Percentiles rank a stretch among this genome's conserved stretches.
Conservation (phyloP, 306 rosid species). For the Cicer chorassanicum region DNA sequence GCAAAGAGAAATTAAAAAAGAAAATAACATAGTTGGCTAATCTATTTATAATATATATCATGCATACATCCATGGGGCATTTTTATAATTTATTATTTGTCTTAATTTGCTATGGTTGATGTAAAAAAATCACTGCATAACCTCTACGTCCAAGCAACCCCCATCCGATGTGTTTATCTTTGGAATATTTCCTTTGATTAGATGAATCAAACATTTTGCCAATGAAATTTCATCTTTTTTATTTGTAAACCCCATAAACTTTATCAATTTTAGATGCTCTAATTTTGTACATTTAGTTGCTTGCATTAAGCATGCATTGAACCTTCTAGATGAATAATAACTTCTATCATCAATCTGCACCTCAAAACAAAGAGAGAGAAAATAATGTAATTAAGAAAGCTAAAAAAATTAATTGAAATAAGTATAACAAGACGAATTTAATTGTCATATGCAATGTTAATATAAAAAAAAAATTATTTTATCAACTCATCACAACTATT, state of each 20-base stretch:
- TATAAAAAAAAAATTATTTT: too few relatives aligned
- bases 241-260: slow-evolving; percentile 55
- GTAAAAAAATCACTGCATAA: slow-evolving; percentile 11
- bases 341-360: slow-evolving; percentile 61
- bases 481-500: too few relatives aligned
- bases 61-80: not conserved
- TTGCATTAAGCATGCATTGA: slow-evolving; percentile 41
- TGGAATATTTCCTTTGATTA: slow-evolving; percentile 47
- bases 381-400: not conserved
- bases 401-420: not conserved
- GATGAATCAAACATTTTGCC: slow-evolving; percentile 44
- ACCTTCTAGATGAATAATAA: slow-evolving; percentile 41
- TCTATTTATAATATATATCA: not conserved
- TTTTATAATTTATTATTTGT: not conserved
- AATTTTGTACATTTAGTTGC: slow-evolving; percentile 40
- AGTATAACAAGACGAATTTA: too few relatives aligned
- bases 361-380: not conserved
- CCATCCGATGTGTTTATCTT: slow-evolving; percentile 51
- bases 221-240: slow-evolving; percentile 49
- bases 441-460: too few relatives aligned
- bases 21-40: not conserved
- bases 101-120: not conserved
- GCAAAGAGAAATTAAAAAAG: too few relatives aligned
- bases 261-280: slow-evolving; percentile 52
- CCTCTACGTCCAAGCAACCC: slow-evolving; percentile 41